Conservation (phyloP, 1,284 basidiomycete genomes). For the Flammula alnicola region DNA sequence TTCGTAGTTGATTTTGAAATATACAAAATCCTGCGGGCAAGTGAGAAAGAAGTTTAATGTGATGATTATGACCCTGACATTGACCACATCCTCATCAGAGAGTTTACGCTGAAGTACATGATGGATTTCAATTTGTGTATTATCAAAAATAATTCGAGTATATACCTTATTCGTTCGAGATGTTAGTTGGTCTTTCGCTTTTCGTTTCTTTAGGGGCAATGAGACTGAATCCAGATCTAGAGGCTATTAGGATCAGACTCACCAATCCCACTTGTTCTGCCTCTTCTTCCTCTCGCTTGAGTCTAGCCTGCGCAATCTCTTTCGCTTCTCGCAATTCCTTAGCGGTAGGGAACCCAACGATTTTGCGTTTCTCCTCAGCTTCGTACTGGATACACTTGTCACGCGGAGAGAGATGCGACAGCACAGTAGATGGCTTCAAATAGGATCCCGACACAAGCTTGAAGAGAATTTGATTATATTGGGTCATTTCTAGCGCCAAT, state of each 20-base stretch:
- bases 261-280: conserved; percentile 75
- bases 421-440: conserved; percentile 72
- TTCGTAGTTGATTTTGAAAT: conserved; percentile 88
- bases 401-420: conserved; percentile 75
- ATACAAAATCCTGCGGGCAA: conserved; percentile 61
- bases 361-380: conserved; percentile 72
- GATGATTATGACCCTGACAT: conserved; percentile 56
- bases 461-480: conserved; percentile 63
- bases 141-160: neutral
- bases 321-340: conserved; percentile 74
- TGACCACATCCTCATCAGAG: conserved; percentile 62
- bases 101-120: conserved; percentile 54
- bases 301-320: conserved; percentile 61
- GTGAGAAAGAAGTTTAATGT: conserved; percentile 14
- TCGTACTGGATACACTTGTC: conserved; percentile 80
- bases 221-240: neutral
- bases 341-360: conserved; percentile 74
- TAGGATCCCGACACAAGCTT: conserved; percentile 70
- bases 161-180: conserved; percentile 57
- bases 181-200: conserved; percentile 52
- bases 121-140: conserved; percentile 3
- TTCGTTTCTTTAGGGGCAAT: conserved; percentile 55
- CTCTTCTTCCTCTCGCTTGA: conserved; percentile 73
- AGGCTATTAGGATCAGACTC: conserved; percentile 31
- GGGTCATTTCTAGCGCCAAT: conserved; percentile 44